Percentiles rank a stretch among this genome's conserved stretches.
Conservation (phyloP, 1,139 yeast genomes). For the Candida sp. region DNA sequence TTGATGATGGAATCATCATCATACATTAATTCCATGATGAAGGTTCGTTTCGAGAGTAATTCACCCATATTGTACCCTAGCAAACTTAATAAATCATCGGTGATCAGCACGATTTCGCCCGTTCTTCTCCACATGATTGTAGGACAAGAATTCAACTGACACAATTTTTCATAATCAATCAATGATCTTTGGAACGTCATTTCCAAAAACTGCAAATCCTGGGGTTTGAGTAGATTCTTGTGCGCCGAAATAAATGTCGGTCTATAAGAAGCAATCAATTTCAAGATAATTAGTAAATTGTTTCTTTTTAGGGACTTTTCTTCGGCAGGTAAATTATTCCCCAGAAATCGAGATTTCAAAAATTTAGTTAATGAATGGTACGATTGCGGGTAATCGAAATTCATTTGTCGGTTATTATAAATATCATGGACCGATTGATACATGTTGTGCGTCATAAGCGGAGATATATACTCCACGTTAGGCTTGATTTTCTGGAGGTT, state of each 20-base stretch:
- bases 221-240: slow-evolving; percentile 57
- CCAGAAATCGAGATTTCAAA: slow-evolving; percentile 51
- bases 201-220: slow-evolving; percentile 64
- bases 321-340: slow-evolving; percentile 25
- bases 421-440: slow-evolving; percentile 66
- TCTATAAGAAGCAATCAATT: slow-evolving; percentile 65
- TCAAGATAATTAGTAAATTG: slow-evolving; percentile 54
- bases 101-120: slow-evolving; percentile 70
- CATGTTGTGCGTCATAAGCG: slow-evolving; percentile 55
- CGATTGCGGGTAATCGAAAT: slow-evolving; percentile 67
- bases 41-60: slow-evolving; percentile 50
- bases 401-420: slow-evolving; percentile 50
- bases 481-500: neutral
- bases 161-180: slow-evolving; percentile 60
- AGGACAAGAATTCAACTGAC: slow-evolving; percentile 60
- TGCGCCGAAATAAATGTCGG: slow-evolving; percentile 76
- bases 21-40: slow-evolving; percentile 47
- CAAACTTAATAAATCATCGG: slow-evolving; percentile 62
- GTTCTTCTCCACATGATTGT: slow-evolving; percentile 78
- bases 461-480: slow-evolving; percentile 42
- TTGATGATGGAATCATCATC: slow-evolving; percentile 45
- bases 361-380: slow-evolving; percentile 60
- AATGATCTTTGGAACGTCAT: slow-evolving; percentile 67
- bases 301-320: slow-evolving; percentile 34
- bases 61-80: slow-evolving; percentile 53